A percentile compares a stretch with the other conserved stretches of the same genome.
phyloP scores from a whole-genome alignment of 225 moss, liverwort and hornwort species.

The Polytrichum commune region DNA sequence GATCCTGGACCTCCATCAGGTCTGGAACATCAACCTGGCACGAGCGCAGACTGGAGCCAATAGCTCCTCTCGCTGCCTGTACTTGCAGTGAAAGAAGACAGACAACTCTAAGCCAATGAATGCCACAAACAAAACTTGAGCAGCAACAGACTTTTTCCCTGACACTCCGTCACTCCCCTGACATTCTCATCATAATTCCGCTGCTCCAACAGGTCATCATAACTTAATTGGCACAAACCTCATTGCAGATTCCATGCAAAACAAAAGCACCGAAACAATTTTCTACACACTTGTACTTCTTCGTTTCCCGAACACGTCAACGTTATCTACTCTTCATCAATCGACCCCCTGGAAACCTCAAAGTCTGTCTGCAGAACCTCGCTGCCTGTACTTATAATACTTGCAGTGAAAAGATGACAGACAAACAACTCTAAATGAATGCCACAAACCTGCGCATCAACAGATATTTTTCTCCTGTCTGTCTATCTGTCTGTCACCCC shows the following conservation, averaged over 20 bases:
- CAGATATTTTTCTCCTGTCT: too few relatives aligned
- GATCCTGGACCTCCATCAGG: conserved; percentile 41
- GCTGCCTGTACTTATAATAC: too few relatives aligned
- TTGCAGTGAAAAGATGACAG: too few relatives aligned
- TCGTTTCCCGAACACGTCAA: background rate
- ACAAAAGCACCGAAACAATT: background rate
- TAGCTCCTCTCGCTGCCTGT: conserved; percentile 14
- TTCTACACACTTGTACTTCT: background rate
- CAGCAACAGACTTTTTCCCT: background rate
- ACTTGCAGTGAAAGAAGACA: conserved; percentile 21
- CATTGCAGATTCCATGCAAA: background rate
- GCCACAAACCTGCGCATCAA: too few relatives aligned
- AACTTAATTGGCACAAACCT: background rate
- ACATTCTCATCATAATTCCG: conserved; percentile 24
- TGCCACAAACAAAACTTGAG: background rate
- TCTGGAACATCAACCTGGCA: conserved; percentile 9
- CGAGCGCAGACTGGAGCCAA: conserved; percentile 21
- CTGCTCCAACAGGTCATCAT: conserved; percentile 1
- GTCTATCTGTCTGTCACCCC: too few relatives aligned
- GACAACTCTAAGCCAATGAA: background rate
- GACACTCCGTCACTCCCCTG: conserved; percentile 10
- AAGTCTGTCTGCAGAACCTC: too few relatives aligned
- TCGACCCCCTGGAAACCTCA: too few relatives aligned
- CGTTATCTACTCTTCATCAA: too few relatives aligned
- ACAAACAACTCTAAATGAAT: too few relatives aligned